Evolutionary conservation across 2,329 filamentous ascomycete species (phyloP).

Genomic region (Cladophialophora chaetospira): DNA sequence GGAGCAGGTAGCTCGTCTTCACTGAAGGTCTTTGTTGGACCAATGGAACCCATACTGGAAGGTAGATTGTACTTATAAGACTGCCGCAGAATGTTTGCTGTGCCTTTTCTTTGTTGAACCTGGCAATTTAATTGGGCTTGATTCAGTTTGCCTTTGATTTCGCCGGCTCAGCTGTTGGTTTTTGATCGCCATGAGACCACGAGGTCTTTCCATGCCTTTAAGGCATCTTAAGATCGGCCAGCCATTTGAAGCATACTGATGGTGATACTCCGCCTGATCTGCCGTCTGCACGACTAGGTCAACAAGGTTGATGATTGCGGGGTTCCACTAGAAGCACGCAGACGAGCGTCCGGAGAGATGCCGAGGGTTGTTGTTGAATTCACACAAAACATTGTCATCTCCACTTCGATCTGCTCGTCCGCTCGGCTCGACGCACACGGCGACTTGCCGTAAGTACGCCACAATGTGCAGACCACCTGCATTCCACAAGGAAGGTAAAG

Average conservation of each 20-base stretch:
- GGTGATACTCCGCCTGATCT: neutral
- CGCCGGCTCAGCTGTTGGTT: neutral
- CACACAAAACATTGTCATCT: neutral
- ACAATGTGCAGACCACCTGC: neutral
- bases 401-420: too few species aligned
- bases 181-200: neutral
- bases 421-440: too few species aligned
- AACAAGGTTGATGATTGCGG: neutral
- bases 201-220: neutral
- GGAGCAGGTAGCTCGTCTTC: slow-evolving; percentile 3
- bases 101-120: neutral
- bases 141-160: too few species aligned
- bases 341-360: neutral
- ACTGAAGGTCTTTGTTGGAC: neutral
- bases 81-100: neutral
- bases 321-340: neutral
- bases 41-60: slow-evolving; percentile 5
- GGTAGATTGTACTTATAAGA: neutral
- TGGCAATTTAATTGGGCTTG: neutral
- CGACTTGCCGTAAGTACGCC: neutral
- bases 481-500: neutral
- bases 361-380: neutral
- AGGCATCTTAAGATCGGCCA: neutral
- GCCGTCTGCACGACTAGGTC: neutral
- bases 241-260: neutral